Conservation (phyloP, 2,329 filamentous ascomycete species). For the Cercospora berteroae region DNA sequence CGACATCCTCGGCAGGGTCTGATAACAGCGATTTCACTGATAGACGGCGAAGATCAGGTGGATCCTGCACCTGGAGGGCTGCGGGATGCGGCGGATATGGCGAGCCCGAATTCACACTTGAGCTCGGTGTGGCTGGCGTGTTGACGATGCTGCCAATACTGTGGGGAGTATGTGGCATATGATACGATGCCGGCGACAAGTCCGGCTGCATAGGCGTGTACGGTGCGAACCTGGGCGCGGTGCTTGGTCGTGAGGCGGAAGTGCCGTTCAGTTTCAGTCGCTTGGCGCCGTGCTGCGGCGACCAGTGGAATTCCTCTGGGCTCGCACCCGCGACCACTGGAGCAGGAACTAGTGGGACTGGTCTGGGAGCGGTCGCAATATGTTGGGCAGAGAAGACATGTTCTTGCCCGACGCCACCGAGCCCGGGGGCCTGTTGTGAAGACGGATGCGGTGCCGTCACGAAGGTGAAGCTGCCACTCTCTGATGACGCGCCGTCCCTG, state of each 20-base stretch:
- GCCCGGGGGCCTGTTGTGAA: conserved; percentile 4
- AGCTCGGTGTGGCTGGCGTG: conserved; percentile 47
- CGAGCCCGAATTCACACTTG: conserved; percentile 33
- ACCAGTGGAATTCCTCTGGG: conserved; percentile 34
- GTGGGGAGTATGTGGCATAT: conserved; percentile 37
- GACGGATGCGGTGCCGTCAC: conserved; percentile 24
- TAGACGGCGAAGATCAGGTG: conserved; percentile 53
- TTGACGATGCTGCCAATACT: conserved; percentile 42
- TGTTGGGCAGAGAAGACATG: conserved; percentile 38
- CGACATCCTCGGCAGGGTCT: conserved; percentile 45
- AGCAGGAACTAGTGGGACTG: neutral
- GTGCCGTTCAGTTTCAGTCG: conserved; percentile 35
- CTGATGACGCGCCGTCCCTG: conserved; percentile 33
- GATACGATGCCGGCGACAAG: conserved; percentile 39
- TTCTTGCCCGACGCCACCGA: conserved; percentile 26
- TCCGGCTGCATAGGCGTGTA: conserved; percentile 32
- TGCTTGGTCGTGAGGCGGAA: conserved; percentile 20
- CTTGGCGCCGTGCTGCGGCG: conserved; percentile 40
- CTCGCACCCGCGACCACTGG: conserved; percentile 14
- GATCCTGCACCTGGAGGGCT: conserved; percentile 33
- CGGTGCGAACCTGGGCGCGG: conserved; percentile 32
- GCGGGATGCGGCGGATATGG: conserved; percentile 26
- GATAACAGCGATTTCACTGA: conserved; percentile 66
- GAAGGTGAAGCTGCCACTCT: conserved; percentile 33
- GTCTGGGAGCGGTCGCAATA: conserved; percentile 27